phyloP scores from a whole-genome alignment of 805 yeast species.

The Alloascoidea hylecoeti region DNA sequence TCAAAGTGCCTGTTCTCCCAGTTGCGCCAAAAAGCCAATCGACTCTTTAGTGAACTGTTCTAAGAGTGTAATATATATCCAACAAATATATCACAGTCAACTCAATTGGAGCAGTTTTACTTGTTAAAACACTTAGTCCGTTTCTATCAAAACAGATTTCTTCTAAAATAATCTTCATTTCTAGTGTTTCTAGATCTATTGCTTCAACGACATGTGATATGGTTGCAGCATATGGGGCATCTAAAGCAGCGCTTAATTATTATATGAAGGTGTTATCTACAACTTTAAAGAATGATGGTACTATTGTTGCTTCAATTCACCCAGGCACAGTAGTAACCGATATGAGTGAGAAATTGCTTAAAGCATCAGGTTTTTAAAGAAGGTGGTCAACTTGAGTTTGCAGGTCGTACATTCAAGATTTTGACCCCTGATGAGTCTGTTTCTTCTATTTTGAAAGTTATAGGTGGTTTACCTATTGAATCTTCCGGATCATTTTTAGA shows the following conservation, averaged over 20 bases:
- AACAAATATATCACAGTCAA: neutral
- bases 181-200: conserved; percentile 15
- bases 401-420: no score
- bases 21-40: no score
- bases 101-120: neutral
- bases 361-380: no score
- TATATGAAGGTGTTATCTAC: conserved; percentile 13
- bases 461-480: no score
- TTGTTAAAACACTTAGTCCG: neutral
- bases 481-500: no score
- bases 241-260: conserved; percentile 24
- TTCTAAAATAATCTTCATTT: conserved; percentile 15
- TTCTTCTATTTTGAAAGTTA: conserved; percentile 5
- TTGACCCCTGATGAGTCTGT: conserved; percentile 9
- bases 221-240: conserved; percentile 20
- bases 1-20: no score
- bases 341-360: conserved; percentile 13
- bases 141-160: conserved; percentile 7
- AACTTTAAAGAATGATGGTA: conserved; percentile 13
- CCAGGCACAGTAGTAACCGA: conserved; percentile 26
- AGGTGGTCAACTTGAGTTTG: no score
- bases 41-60: no score
- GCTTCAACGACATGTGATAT: conserved; percentile 8
- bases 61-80: no score
- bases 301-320: conserved; percentile 18